A percentile compares a stretch with the other conserved stretches of the same genome.
phyloP scores from a whole-genome alignment of 2,329 filamentous ascomycete species.

The Colletotrichum tropicicola region DNA sequence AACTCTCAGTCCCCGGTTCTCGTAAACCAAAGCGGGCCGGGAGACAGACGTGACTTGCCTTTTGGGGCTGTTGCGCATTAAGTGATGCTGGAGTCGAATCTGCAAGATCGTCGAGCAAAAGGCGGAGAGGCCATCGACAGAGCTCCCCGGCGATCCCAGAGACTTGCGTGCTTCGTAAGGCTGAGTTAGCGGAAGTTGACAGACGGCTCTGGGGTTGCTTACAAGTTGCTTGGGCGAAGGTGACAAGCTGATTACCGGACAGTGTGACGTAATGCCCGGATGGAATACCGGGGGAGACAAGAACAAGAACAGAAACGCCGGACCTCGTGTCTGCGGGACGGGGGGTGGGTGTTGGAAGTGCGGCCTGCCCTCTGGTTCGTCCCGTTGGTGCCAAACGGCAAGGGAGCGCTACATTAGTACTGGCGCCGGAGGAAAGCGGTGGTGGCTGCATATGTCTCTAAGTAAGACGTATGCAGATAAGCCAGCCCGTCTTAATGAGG shows the following conservation, averaged over 20 bases:
- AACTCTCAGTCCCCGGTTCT: neutral
- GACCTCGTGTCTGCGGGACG: slow-evolving; percentile 20
- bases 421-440: slow-evolving; percentile 25
- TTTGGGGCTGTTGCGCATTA: neutral
- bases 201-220: slow-evolving; percentile 8
- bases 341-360: neutral
- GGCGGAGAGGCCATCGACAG: neutral
- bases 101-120: neutral
- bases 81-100: neutral
- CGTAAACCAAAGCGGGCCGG: neutral
- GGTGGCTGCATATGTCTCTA: slow-evolving; percentile 6
- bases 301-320: neutral
- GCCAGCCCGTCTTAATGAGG: neutral
- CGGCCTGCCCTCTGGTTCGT: slow-evolving; percentile 13
- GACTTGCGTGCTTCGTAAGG: slow-evolving; percentile 15
- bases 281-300: slow-evolving; percentile 5
- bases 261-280: slow-evolving; percentile 16
- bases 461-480: slow-evolving; percentile 8
- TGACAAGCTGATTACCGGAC: slow-evolving; percentile 2
- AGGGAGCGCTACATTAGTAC: slow-evolving; percentile 8
- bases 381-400: no score
- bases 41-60: neutral
- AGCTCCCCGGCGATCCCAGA: neutral
- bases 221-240: slow-evolving; percentile 1
- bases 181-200: slow-evolving; percentile 5